phyloP scores from a whole-genome alignment of 352 stramenopile genomes.

The Phytophthora constricta region DNA sequence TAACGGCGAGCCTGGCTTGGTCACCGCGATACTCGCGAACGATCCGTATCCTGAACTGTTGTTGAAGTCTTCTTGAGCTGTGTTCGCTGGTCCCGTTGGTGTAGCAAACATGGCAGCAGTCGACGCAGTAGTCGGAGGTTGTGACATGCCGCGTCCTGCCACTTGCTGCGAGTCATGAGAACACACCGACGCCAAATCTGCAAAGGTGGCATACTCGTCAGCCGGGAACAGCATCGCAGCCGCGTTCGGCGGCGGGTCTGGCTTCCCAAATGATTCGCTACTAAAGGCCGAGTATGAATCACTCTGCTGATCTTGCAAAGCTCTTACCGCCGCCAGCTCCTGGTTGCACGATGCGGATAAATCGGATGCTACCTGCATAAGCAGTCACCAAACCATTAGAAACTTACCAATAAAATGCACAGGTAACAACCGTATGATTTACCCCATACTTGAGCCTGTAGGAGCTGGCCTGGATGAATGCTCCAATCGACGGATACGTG shows the following conservation, averaged over 20 bases:
- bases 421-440: too few species aligned
- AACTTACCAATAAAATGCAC: not conserved
- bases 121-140: slow-evolving; percentile 12
- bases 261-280: slow-evolving; percentile 53
- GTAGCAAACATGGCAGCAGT: too few species aligned
- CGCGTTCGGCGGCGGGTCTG: slow-evolving; percentile 18
- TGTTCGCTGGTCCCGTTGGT: too few species aligned
- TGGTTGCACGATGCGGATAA: slow-evolving; percentile 64
- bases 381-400: not conserved
- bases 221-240: slow-evolving; percentile 53
- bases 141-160: slow-evolving; percentile 22
- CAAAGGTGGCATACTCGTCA: slow-evolving; percentile 37
- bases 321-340: slow-evolving; percentile 51
- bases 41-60: slow-evolving; percentile 33
- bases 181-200: slow-evolving; percentile 31
- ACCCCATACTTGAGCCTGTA: slow-evolving; percentile 69
- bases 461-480: slow-evolving; percentile 68
- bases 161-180: slow-evolving; percentile 30
- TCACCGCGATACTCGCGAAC: slow-evolving; percentile 35
- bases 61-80: slow-evolving; percentile 7
- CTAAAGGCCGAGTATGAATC: slow-evolving; percentile 77
- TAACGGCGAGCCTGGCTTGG: slow-evolving; percentile 28
- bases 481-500: slow-evolving; percentile 65
- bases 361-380: slow-evolving; percentile 52
- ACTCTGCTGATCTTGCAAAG: slow-evolving; percentile 53